These are phyloP conservation scores for Hypoxylon sp. DNA, from an alignment of 2,329 filamentous ascomycete species.

Conservation along the genomic window DNA sequence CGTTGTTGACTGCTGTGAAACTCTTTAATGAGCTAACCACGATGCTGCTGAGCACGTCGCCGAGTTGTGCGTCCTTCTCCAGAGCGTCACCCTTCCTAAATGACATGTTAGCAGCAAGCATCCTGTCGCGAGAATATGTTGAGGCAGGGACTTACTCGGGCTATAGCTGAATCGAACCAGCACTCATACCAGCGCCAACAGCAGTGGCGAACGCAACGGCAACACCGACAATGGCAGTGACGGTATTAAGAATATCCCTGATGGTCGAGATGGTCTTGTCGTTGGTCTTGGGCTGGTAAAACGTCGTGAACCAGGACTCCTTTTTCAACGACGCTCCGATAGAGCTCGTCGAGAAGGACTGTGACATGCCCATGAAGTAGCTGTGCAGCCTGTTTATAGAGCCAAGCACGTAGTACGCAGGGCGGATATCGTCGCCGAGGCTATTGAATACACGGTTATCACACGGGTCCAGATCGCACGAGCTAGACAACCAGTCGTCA, in stretches of 20 bases:
- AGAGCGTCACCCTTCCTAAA: conserved; percentile 21
- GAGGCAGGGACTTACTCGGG: conserved; percentile 5
- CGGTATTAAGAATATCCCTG: conserved; percentile 14
- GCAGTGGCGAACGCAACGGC: conserved; percentile 14
- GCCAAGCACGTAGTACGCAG: conserved; percentile 17
- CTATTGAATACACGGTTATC: conserved; percentile 26
- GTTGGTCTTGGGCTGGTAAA: conserved; percentile 25
- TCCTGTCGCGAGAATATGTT: not conserved
- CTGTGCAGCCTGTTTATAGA: conserved; percentile 11
- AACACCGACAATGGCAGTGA: conserved; percentile 16
- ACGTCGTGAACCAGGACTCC: conserved; percentile 20
- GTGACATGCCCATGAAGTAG: conserved; percentile 18
- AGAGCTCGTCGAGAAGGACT: conserved; percentile 22
- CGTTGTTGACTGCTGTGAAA: conserved; percentile 29
- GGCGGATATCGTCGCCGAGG: conserved; percentile 20
- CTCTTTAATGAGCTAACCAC: conserved; percentile 19
- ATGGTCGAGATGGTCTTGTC: conserved; percentile 13
- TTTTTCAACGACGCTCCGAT: conserved; percentile 16
- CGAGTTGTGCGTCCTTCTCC: conserved; percentile 24
- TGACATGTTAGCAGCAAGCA: not conserved
- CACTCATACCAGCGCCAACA: conserved; percentile 10
- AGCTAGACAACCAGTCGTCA: conserved; percentile 18
- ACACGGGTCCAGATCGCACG: conserved; percentile 16
- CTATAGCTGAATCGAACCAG: conserved; percentile 14
- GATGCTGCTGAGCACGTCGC: conserved; percentile 13